Evolutionary conservation across 202 grass and related monocot genomes (phyloP).

Genomic region (Thinopyrum obtusiflorum): DNA sequence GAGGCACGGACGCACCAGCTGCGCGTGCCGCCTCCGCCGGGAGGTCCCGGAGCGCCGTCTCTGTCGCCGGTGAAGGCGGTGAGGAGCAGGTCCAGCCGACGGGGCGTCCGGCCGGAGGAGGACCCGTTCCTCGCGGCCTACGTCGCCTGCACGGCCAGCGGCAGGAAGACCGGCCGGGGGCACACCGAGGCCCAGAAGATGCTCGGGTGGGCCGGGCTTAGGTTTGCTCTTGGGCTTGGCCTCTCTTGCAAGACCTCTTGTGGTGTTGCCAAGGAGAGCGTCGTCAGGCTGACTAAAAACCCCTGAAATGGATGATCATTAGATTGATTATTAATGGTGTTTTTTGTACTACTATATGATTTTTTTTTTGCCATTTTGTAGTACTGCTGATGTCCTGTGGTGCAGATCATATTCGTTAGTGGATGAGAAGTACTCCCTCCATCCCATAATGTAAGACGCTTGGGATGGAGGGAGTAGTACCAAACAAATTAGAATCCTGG

Average conservation of each 20-base stretch:
- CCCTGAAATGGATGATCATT: background rate
- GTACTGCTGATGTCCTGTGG: background rate
- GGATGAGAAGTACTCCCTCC: too few relatives aligned
- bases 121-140: conserved; percentile 86
- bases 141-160: conserved; percentile 59
- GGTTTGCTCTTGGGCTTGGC: conserved; percentile 11
- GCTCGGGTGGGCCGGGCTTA: conserved; percentile 28
- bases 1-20: conserved; percentile 8
- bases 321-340: background rate
- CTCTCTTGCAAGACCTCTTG: conserved; percentile 58
- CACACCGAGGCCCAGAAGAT: background rate
- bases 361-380: too few relatives aligned
- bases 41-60: conserved; percentile 15
- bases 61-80: background rate
- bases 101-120: conserved; percentile 28
- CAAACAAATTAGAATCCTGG: background rate
- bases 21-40: conserved; percentile 63
- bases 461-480: too few relatives aligned
- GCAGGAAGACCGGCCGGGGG: background rate
- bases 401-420: background rate
- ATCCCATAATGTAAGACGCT: too few relatives aligned
- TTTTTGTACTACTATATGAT: too few relatives aligned
- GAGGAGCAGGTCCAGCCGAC: background rate
- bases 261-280: conserved; percentile 34
- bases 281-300: conserved; percentile 35